Conservation (phyloP, 2,329 filamentous ascomycete species). For the Aureobasidium sp. region DNA sequence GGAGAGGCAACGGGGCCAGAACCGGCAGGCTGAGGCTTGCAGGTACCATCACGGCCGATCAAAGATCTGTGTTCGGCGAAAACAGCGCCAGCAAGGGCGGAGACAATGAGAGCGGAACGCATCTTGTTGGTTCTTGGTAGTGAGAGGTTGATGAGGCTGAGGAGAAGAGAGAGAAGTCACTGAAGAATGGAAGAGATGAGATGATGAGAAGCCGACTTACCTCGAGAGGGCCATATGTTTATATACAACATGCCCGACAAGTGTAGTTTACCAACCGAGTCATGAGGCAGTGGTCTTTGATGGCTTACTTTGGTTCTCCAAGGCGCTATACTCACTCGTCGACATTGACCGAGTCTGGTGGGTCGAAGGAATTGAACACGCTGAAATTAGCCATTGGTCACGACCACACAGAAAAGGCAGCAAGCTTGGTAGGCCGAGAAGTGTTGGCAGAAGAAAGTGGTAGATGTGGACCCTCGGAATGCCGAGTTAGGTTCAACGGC, state of each 20-base stretch:
- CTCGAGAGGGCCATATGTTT: not conserved
- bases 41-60: conserved; percentile 14
- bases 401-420: not conserved
- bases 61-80: conserved; percentile 16
- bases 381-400: not conserved
- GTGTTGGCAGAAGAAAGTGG: conserved; percentile 14
- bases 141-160: not conserved
- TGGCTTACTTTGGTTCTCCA: not conserved
- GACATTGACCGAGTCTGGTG: not conserved
- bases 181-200: not conserved
- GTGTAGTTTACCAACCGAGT: not conserved
- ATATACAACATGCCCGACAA: not conserved
- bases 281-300: not conserved
- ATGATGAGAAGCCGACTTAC: not conserved
- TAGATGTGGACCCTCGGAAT: not conserved
- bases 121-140: not conserved
- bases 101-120: conserved; percentile 4
- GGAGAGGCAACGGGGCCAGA: conserved; percentile 22
- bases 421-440: not conserved
- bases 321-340: conserved; percentile 7
- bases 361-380: conserved; percentile 4
- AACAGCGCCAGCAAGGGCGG: conserved; percentile 12
- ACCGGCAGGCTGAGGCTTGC: conserved; percentile 20
- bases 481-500: conserved; percentile 5
- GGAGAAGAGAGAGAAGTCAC: not conserved